Evolutionary conservation across 176 grass and related monocot genomes (phyloP).

Genomic region (Sorghum bicolor): Sorghum_bicolor_NCBIv3 NC_012871.2:5847501-5848000

Average conservation of each 20-base stretch:
- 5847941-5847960: constrained; percentile 15
- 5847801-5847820: constrained; percentile 7
- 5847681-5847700: constrained; percentile 94
- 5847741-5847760: background rate
- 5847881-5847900: background rate
- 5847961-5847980: constrained; percentile 83
- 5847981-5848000: constrained; percentile 93
- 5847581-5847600: background rate
- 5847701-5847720: constrained; percentile 62
- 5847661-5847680: constrained; percentile 97
- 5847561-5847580: constrained; percentile 15
- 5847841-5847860: background rate
- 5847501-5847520: background rate
- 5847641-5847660: constrained; percentile 79
- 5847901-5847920: background rate
- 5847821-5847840: background rate
- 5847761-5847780: constrained; percentile 12
- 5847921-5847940: background rate
- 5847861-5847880: background rate
- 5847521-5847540: background rate
- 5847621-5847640: constrained; percentile 93
- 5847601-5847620: constrained; percentile 68
- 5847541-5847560: background rate
- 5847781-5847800: constrained; percentile 19
- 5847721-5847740: background rate